Evolutionary conservation across 805 yeast genomes (phyloP), one percentile per base, ranked within the genome.

Genomic region (Torulaspora franciscae): DNA sequence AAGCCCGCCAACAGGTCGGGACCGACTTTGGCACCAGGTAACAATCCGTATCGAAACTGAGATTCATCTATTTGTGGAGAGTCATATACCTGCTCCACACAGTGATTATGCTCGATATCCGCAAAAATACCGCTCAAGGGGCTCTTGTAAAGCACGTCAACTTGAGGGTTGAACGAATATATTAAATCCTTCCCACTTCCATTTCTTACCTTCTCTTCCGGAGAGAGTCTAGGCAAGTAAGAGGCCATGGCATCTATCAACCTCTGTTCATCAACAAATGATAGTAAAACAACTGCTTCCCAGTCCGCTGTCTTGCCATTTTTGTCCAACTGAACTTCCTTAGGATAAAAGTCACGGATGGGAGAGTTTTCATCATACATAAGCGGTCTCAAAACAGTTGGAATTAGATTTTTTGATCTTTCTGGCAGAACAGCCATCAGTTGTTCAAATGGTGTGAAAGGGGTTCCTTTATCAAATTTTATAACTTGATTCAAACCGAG

Each of bases 401-500:
- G 98, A 59, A 93, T 80, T 54, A 93, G 75, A 37, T 73, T 71
- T 43, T 77, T 79, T 3, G 97, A 89, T 71, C 97, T 80, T 17
- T 91, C 96, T 1, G 99, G 99, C 53, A 93, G 72, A 17, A 93
- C 99, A 14, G 96, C 91, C 99, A 91, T 93, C 57, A 93, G 75
- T 69, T 93, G 99, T 64, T 93, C 91, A 65, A 87, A 91, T 8
- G 99, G 99, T 48, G 72, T 78, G 70, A 93, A 88, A 0, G 99
- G 99, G 4, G 62, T 63, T 6, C 95, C 90, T 52, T 72, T 64
- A 11, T 81, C 80, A 56, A 90, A 89, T 27, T 71, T 62, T 46
- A 85, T 73, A 48, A 75, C 68, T 43, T 77, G 76, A 38, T 81
- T 76, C 43, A 91, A 72, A 39, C 96, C 98, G 46, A 73, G 70